phyloP scores from a whole-genome alignment of 2,329 filamentous ascomycete species.

The Fusarium dlaminii region DNA sequence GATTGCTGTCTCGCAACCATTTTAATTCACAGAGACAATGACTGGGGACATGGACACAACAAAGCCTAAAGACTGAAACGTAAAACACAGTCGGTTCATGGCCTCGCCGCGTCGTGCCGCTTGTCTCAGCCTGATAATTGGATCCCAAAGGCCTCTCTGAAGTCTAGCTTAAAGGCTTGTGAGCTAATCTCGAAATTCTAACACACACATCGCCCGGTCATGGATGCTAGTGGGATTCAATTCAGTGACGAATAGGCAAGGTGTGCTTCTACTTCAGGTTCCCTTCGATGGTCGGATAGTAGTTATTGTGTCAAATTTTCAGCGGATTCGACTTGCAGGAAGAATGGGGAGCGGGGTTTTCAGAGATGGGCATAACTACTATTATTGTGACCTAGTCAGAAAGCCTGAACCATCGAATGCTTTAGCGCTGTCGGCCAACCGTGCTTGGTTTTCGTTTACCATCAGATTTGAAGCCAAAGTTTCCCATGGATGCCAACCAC shows the following conservation, averaged over 20 bases:
- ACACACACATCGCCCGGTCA: slow-evolving; percentile 1
- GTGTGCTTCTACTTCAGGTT: neutral
- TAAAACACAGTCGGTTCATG: slow-evolving; percentile 36
- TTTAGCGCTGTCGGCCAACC: slow-evolving; percentile 36
- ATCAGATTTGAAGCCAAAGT: slow-evolving; percentile 25
- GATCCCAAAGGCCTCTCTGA: slow-evolving; percentile 29
- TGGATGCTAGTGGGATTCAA: slow-evolving; percentile 12
- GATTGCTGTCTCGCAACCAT: slow-evolving; percentile 27
- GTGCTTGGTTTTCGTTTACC: slow-evolving; percentile 12
- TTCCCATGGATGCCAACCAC: slow-evolving; percentile 24
- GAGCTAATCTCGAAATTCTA: slow-evolving; percentile 29
- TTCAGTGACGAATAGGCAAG: slow-evolving; percentile 1
- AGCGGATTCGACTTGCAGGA: slow-evolving; percentile 11
- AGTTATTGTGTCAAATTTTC: neutral
- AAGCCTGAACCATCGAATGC: slow-evolving; percentile 22
- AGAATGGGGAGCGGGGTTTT: slow-evolving; percentile 30
- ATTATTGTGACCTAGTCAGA: slow-evolving; percentile 31
- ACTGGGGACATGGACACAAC: slow-evolving; percentile 7
- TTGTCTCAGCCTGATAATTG: slow-evolving; percentile 42
- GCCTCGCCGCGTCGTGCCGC: slow-evolving; percentile 37
- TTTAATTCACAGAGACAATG: slow-evolving; percentile 20
- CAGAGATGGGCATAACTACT: slow-evolving; percentile 29
- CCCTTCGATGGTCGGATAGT: neutral
- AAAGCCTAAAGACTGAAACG: slow-evolving; percentile 30
- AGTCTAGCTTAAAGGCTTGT: slow-evolving; percentile 35